Conservation (phyloP, 2,329 filamentous ascomycete species). For the Clarireedia monteithiana region DNA sequence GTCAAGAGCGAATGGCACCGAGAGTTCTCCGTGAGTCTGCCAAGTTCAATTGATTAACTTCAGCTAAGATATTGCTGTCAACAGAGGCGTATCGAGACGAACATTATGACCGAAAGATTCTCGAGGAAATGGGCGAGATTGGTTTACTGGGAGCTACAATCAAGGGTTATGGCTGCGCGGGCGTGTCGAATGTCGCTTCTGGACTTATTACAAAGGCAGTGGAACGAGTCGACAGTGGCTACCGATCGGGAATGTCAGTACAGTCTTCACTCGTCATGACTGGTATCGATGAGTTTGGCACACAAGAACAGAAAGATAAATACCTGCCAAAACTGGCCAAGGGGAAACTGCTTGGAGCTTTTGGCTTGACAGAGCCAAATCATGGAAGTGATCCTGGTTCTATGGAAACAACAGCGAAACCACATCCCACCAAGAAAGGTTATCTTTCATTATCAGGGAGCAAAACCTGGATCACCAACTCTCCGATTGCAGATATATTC, state of each 20-base stretch:
- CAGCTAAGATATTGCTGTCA: constrained; percentile 3
- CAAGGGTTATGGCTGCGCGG: constrained; percentile 80
- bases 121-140: constrained; percentile 86
- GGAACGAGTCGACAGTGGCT: constrained; percentile 84
- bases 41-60: constrained; percentile 7
- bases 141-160: constrained; percentile 84
- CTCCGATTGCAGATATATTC: constrained; percentile 76
- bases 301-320: constrained; percentile 78
- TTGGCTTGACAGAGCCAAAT: constrained; percentile 87
- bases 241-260: constrained; percentile 87
- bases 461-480: constrained; percentile 97
- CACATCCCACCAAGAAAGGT: constrained; percentile 76
- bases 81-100: constrained; percentile 81
- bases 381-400: constrained; percentile 86
- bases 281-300: constrained; percentile 80
- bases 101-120: constrained; percentile 75
- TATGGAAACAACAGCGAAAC: constrained; percentile 82
- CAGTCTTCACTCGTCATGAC: constrained; percentile 93
- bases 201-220: constrained; percentile 86
- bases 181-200: constrained; percentile 79
- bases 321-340: constrained; percentile 76
- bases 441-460: constrained; percentile 71
- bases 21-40: constrained; percentile 66
- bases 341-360: constrained; percentile 75
- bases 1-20: constrained; percentile 80